These are phyloP conservation scores for Craspedostauros australis DNA, from an alignment of 108 stramenopile genomes.

Conservation along the genomic window DNA sequence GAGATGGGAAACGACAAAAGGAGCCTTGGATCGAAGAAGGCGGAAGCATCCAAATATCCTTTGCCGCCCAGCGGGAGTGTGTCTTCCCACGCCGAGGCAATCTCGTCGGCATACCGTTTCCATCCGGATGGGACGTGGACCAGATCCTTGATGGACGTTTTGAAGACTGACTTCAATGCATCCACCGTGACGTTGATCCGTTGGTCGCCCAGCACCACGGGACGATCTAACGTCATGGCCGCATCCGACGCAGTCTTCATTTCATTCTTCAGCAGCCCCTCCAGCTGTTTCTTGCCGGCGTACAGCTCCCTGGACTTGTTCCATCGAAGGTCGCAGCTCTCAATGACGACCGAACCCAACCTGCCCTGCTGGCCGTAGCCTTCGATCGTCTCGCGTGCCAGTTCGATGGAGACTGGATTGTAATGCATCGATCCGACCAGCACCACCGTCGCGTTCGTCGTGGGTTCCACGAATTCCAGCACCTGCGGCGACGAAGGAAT, in stretches of 20 bases:
- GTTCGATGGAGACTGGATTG: constrained; percentile 54
- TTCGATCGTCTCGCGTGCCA: constrained; percentile 33
- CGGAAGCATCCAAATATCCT: constrained; percentile 32
- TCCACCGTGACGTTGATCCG: constrained; percentile 48
- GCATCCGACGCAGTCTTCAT: constrained; percentile 55
- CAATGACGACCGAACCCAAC: constrained; percentile 54
- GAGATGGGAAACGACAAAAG: constrained; percentile 40
- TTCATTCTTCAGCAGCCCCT: constrained; percentile 38
- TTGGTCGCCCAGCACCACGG: constrained; percentile 61
- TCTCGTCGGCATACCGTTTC: constrained; percentile 27
- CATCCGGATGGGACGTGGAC: constrained; percentile 23
- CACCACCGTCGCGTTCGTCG: constrained; percentile 37
- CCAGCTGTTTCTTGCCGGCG: constrained; percentile 1
- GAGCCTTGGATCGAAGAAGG: constrained; percentile 49
- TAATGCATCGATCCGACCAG: constrained; percentile 59
- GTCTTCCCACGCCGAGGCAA: constrained; percentile 22
- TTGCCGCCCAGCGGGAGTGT: constrained; percentile 38
- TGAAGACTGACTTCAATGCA: constrained; percentile 28
- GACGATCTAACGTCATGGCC: constrained; percentile 36
- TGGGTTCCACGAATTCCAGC: constrained; percentile 51
- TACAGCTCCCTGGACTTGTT: constrained; percentile 39
- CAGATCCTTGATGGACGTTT: constrained; percentile 30
- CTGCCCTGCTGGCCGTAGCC: constrained; percentile 21
- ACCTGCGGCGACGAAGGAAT: no score
- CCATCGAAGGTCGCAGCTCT: constrained; percentile 60